These are phyloP conservation scores for Kwoniella pini DNA, from an alignment of 768 basidiomycete species.

Conservation along the genomic window DNA sequence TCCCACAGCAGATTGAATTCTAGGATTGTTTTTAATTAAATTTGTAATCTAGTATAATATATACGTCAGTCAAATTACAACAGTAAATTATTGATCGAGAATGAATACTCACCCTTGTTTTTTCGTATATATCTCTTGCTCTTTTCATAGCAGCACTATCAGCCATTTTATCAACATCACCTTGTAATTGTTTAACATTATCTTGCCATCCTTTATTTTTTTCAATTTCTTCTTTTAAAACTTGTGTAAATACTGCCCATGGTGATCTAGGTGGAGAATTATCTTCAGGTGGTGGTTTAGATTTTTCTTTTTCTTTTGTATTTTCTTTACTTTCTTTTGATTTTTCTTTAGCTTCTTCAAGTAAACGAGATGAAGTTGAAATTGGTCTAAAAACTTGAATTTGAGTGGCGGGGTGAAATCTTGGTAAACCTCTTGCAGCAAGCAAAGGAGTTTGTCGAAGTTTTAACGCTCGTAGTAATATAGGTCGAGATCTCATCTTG, in stretches of 20 bases:
- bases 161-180: slow-evolving; percentile 95
- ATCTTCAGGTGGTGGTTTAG: slow-evolving; percentile 21
- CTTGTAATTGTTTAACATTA: slow-evolving; percentile 94
- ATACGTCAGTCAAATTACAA: slow-evolving; percentile 1
- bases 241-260: slow-evolving; percentile 94
- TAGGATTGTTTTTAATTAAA: slow-evolving; percentile 94
- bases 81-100: background rate
- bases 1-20: slow-evolving; percentile 85
- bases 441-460: slow-evolving; percentile 12
- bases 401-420: slow-evolving; percentile 2
- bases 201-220: slow-evolving; percentile 95
- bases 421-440: slow-evolving; percentile 10
- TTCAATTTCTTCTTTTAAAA: slow-evolving; percentile 83
- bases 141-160: slow-evolving; percentile 94
- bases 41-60: slow-evolving; percentile 67
- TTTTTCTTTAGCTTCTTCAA: slow-evolving; percentile 22
- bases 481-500: slow-evolving; percentile 38
- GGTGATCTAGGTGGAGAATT: slow-evolving; percentile 65
- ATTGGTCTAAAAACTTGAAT: slow-evolving; percentile 14
- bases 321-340: slow-evolving; percentile 6
- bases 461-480: slow-evolving; percentile 30
- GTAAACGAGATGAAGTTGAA: slow-evolving; percentile 21
- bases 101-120: slow-evolving; percentile 70
- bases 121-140: slow-evolving; percentile 88
- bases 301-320: slow-evolving; percentile 13